These are phyloP conservation scores for Tanacetum coccineum DNA, from an alignment of 129 eudicot species.

Conservation along the genomic window DNA sequence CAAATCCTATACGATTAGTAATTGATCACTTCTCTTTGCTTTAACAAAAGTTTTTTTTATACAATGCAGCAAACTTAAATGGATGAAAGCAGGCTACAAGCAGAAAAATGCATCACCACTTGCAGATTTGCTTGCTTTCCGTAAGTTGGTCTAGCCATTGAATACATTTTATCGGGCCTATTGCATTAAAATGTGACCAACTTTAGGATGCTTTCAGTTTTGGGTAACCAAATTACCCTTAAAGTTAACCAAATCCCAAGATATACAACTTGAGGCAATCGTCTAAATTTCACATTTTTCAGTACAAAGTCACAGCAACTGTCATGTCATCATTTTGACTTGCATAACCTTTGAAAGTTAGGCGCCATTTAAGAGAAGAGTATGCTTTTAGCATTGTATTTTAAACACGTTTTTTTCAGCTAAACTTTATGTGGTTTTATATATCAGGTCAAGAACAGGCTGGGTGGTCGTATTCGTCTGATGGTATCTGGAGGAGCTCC, in stretches of 20 bases:
- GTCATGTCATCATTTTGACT: too few species aligned
- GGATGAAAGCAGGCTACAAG: constrained; percentile 10
- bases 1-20: constrained; percentile 75
- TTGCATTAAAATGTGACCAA: too few species aligned
- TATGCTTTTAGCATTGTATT: background rate
- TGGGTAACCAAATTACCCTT: too few species aligned
- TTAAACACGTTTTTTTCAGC: background rate
- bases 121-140: constrained; percentile 4
- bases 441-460: constrained; percentile 58
- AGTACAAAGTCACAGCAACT: too few species aligned
- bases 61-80: background rate
- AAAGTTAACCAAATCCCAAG: background rate
- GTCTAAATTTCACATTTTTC: too few species aligned
- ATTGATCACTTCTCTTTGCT: constrained; percentile 3
- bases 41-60: background rate
- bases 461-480: constrained; percentile 88
- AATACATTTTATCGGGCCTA: background rate
- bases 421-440: too few species aligned
- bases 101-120: constrained; percentile 11
- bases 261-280: background rate
- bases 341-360: too few species aligned
- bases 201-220: too few species aligned
- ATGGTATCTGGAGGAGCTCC: constrained; percentile 98
- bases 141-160: background rate
- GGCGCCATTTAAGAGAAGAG: too few species aligned